These are phyloP conservation scores for Aegilops longissima DNA, from an alignment of 176 grass and related monocot genomes.

Conservation along the genomic window DNA sequence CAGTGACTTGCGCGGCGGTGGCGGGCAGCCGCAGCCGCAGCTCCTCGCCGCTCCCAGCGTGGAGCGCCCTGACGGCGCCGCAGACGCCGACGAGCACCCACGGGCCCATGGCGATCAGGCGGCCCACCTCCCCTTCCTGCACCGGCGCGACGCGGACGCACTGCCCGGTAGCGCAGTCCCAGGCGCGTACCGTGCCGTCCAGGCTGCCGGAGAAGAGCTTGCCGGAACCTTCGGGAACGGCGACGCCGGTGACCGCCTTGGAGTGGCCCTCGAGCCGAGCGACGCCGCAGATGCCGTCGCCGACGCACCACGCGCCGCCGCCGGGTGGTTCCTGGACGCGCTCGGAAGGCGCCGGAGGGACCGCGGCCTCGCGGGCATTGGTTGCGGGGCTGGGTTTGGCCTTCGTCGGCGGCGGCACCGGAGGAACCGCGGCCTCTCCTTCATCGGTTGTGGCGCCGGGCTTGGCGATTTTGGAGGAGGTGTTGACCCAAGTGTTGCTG, in stretches of 20 bases:
- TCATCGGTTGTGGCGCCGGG: not conserved
- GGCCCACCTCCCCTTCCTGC: not conserved
- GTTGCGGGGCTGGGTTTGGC: not conserved
- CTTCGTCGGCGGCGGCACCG: not conserved
- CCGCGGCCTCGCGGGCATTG: not conserved
- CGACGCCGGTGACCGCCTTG: conserved; percentile 15
- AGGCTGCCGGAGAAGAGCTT: conserved; percentile 23
- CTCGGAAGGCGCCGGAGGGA: not conserved
- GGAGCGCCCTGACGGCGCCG: conserved; percentile 2
- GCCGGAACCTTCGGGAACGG: not conserved
- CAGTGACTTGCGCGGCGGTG: not conserved
- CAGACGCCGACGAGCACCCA: not conserved
- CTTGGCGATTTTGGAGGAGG: not conserved
- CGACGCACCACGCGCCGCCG: not conserved
- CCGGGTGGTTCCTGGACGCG: not conserved
- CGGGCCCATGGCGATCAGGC: not conserved
- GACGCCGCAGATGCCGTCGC: not conserved
- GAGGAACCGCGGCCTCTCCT: not conserved
- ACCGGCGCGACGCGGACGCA: not conserved
- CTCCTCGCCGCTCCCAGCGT: not conserved
- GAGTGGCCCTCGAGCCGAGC: not conserved
- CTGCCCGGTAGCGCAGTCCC: conserved; percentile 20
- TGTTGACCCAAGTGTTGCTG: conserved; percentile 1
- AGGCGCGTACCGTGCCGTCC: conserved; percentile 25
- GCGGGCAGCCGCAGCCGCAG: not conserved